Conservation (phyloP, 2,329 filamentous ascomycete genomes). For the Xylariaceae sp. region DNA sequence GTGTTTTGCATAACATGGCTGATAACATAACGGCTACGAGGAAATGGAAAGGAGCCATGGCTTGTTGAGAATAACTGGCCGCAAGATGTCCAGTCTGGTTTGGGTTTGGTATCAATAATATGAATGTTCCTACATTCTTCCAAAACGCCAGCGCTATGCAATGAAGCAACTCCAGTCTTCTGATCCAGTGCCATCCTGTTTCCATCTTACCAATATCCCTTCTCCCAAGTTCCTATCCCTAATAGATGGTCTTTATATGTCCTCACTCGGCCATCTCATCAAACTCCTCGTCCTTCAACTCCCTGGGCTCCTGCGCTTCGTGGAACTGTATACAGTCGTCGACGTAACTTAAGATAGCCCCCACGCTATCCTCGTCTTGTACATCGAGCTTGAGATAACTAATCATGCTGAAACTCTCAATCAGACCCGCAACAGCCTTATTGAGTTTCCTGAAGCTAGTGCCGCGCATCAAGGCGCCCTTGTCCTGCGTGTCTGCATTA, state of each 20-base stretch:
- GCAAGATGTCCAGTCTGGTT: slow-evolving; percentile 14
- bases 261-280: slow-evolving; percentile 33
- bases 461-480: slow-evolving; percentile 78
- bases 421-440: slow-evolving; percentile 84
- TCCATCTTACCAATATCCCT: background rate
- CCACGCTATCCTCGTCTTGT: slow-evolving; percentile 91
- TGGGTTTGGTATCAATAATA: slow-evolving; percentile 33
- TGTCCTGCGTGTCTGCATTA: slow-evolving; percentile 66
- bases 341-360: slow-evolving; percentile 64
- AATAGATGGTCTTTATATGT: background rate
- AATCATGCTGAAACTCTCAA: slow-evolving; percentile 98
- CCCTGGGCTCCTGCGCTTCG: slow-evolving; percentile 45
- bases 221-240: background rate
- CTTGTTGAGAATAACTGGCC: slow-evolving; percentile 12
- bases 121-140: slow-evolving; percentile 12
- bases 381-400: slow-evolving; percentile 90
- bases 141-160: slow-evolving; percentile 42
- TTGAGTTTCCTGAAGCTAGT: slow-evolving; percentile 84
- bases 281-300: slow-evolving; percentile 44
- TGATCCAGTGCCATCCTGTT: background rate
- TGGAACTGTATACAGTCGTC: slow-evolving; percentile 55
- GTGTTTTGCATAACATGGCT: background rate
- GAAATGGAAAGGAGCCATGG: slow-evolving; percentile 7
- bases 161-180: slow-evolving; percentile 9
- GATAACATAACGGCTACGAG: background rate